These are phyloP conservation scores for Oenanthe sinensis DNA, from an alignment of 129 eudicot species.

Conservation along the genomic window DNA sequence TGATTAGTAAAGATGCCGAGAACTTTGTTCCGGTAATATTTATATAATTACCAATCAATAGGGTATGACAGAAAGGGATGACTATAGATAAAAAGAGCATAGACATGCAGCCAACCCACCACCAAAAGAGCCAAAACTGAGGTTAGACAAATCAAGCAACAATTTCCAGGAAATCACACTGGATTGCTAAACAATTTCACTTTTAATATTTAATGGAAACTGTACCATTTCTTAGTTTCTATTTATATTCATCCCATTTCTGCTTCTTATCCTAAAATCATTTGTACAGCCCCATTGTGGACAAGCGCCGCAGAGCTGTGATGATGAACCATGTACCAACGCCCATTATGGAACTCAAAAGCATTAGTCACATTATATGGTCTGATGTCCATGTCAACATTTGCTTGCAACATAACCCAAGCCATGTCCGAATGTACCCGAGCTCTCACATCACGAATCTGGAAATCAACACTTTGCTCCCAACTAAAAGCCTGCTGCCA, in stretches of 20 bases:
- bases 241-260: slow-evolving; percentile 10
- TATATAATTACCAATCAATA: not conserved
- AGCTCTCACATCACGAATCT: slow-evolving; percentile 67
- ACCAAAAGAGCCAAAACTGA: slow-evolving; percentile 19
- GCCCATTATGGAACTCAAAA: slow-evolving; percentile 67
- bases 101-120: not conserved
- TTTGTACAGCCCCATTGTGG: slow-evolving; percentile 48
- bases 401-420: slow-evolving; percentile 90
- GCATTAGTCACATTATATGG: slow-evolving; percentile 60
- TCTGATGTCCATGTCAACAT: slow-evolving; percentile 42
- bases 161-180: slow-evolving; percentile 23
- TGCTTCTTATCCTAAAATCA: slow-evolving; percentile 33
- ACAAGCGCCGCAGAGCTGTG: slow-evolving; percentile 59
- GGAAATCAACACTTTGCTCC: slow-evolving; percentile 57
- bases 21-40: not conserved
- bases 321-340: slow-evolving; percentile 98
- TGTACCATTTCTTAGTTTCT: slow-evolving; percentile 31
- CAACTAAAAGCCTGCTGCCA: slow-evolving; percentile 80
- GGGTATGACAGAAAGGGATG: slow-evolving; percentile 18
- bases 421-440: slow-evolving; percentile 71
- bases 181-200: slow-evolving; percentile 1
- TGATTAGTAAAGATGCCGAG: not conserved
- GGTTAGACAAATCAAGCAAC: slow-evolving; percentile 15
- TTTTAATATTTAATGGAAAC: slow-evolving; percentile 16
- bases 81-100: slow-evolving; percentile 11